A percentile compares a stretch with the other conserved stretches of the same genome.
These are phyloP conservation scores for Blastobotrys persicus DNA, from an alignment of 1,139 yeast species.

Conservation along the genomic window DNA sequence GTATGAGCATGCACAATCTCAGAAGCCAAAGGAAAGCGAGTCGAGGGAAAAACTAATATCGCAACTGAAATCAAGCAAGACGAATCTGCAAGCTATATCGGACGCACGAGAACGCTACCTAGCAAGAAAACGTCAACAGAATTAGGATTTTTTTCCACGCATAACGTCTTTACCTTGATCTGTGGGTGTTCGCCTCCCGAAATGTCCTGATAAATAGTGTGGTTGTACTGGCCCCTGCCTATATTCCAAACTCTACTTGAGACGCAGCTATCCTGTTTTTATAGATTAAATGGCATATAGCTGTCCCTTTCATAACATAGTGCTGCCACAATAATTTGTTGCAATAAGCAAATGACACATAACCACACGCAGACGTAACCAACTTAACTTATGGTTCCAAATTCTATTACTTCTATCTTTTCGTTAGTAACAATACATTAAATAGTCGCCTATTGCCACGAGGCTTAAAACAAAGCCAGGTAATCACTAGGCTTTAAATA, in stretches of 20 bases:
- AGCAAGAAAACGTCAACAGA: constrained; percentile 27
- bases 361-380: no score
- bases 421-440: background rate
- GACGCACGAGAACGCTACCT: constrained; percentile 35
- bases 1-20: constrained; percentile 10
- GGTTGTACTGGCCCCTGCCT: no score
- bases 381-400: no score
- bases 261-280: no score
- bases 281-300: no score
- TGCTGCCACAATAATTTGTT: no score
- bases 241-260: no score
- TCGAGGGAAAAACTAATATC: constrained; percentile 10
- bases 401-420: no score
- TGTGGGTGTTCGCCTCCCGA: no score
- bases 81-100: constrained; percentile 23
- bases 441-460: background rate
- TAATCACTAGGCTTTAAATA: constrained; percentile 1
- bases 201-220: no score
- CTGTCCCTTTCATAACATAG: background rate
- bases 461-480: background rate
- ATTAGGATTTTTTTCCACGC: background rate
- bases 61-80: constrained; percentile 23
- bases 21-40: constrained; percentile 14
- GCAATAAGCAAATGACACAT: no score
- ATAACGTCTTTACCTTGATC: no score